These are phyloP conservation scores for Diaporthe sp. DNA, from an alignment of 2,329 filamentous ascomycete genomes.

Conservation along the genomic window DNA sequence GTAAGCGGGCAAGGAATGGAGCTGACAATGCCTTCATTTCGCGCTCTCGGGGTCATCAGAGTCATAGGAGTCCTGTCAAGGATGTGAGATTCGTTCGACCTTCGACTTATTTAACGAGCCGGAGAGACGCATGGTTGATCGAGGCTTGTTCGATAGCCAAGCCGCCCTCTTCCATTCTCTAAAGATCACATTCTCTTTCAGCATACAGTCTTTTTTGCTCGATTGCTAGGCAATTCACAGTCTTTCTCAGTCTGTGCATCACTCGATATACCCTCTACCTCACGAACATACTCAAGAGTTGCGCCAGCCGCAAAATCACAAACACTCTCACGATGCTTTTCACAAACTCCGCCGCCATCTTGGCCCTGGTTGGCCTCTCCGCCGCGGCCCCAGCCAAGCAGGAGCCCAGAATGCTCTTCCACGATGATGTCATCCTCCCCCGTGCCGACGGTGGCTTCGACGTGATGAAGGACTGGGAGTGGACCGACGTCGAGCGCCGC, in stretches of 20 bases:
- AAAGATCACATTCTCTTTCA: constrained; percentile 16
- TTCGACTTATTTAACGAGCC: constrained; percentile 13
- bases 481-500: constrained; percentile 13
- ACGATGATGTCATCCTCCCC: constrained; percentile 23
- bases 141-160: constrained; percentile 23
- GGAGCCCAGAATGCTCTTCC: constrained; percentile 14
- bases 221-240: constrained; percentile 7
- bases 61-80: constrained; percentile 5
- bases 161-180: constrained; percentile 31
- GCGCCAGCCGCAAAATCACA: constrained; percentile 11
- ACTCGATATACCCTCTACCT: neutral
- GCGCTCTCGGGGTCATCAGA: constrained; percentile 17
- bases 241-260: constrained; percentile 16
- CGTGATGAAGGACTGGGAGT: constrained; percentile 31
- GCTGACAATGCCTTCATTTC: constrained; percentile 29
- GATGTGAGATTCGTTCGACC: constrained; percentile 5
- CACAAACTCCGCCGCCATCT: constrained; percentile 20
- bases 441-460: constrained; percentile 24
- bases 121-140: constrained; percentile 11
- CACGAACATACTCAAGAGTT: neutral
- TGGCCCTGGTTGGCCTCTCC: constrained; percentile 24
- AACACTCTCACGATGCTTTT: constrained; percentile 11
- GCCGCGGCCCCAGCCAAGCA: constrained; percentile 21
- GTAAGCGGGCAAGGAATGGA: constrained; percentile 1
- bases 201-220: constrained; percentile 18